Evolutionary conservation across 306 rosid genomes (phyloP), one percentile per base, ranked within the genome.

Genomic region (Malus sieversii): DNA sequence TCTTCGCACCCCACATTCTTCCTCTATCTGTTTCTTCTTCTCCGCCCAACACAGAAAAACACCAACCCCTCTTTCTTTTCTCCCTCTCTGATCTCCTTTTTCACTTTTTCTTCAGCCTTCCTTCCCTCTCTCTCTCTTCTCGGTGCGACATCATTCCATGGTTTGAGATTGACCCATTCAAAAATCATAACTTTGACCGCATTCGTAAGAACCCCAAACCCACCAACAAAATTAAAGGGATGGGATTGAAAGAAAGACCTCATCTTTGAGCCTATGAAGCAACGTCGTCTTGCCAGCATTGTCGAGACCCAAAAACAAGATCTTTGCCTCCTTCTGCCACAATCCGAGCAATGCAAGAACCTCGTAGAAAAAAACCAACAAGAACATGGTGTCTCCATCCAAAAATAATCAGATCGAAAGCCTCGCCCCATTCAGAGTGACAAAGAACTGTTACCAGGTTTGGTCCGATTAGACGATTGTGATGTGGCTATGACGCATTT

Each of bases 201-300:
- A 44, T 51, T 29, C 29, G 2, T 32, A 35, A 46, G 48, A 46
- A 20, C 35, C 45, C 38, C 12, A 29, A 22, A n/a, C 30, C 63
- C 63, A 33, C 35, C 35, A 23, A 27, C 27, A 61, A 27, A 1
- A 27, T 25, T 13, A 5, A 22, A 16, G 61, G 16, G 12, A 25
- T 18, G 20, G 12, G 15, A 57, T n/a, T 1, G 48, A 61, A 58
- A 75, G 45, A 63, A 13, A 57, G 27, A 92, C 96, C 97, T 92
- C 97, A 38, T 90, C 97, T 75, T 90, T 92, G 80, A 92, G 95
- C 97, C 88, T 92, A 66, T 92, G 93, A 74, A 90, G 96, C 84
- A 92, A 75, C 71, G 97, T 92, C 68, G 97, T 92, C 79, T 90
- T 92, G 12, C 97, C 92, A 2, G 97, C 96, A 80, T 92, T 92